Evolutionary conservation across 208 protist species (phyloP), one percentile per base, ranked within the genome.

Genomic region (Borovskyia barvae): DNA sequence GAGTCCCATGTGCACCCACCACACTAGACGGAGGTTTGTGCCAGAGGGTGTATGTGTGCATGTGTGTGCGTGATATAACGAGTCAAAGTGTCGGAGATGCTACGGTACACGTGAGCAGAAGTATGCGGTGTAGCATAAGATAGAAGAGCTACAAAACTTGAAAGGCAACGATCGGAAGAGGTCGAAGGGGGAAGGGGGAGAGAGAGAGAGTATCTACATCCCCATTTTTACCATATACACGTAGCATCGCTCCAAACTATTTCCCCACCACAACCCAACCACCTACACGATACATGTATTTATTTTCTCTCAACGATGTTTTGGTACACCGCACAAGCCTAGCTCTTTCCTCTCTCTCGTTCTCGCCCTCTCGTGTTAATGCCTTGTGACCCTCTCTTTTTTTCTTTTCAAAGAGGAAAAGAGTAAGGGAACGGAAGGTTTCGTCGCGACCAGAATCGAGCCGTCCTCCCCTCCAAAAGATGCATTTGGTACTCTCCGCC

Each of bases 401-500:
- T 58, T 58, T 58, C 49, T 58, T 58, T 58, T 58, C 49, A 8
- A 30, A 15, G 37, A 47, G 14, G 52, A 62, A 64, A 60, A 9
- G 51, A 61, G 22, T 15, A 5, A 58, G 11, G 58, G n/a, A 58
- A 12, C 49, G 9, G 53, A 57, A n/a, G n/a, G n/a, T n/a, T n/a
- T n/a, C n/a, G n/a, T n/a, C n/a, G n/a, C n/a, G n/a, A n/a, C n/a
- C n/a, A n/a, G n/a, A n/a, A n/a, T n/a, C n/a, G n/a, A n/a, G n/a
- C n/a, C n/a, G n/a, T n/a, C n/a, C n/a, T n/a, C n/a, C n/a, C n/a
- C n/a, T n/a, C n/a, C n/a, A n/a, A n/a, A n/a, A n/a, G n/a, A n/a
- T n/a, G n/a, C n/a, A n/a, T n/a, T n/a, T n/a, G n/a, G n/a, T n/a
- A n/a, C 9, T 57, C 15, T 17, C 17, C n/a, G 37, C 66, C 29